Conservation (phyloP, 2,329 filamentous ascomycete genomes). For the Colletotrichum sp. region DNA sequence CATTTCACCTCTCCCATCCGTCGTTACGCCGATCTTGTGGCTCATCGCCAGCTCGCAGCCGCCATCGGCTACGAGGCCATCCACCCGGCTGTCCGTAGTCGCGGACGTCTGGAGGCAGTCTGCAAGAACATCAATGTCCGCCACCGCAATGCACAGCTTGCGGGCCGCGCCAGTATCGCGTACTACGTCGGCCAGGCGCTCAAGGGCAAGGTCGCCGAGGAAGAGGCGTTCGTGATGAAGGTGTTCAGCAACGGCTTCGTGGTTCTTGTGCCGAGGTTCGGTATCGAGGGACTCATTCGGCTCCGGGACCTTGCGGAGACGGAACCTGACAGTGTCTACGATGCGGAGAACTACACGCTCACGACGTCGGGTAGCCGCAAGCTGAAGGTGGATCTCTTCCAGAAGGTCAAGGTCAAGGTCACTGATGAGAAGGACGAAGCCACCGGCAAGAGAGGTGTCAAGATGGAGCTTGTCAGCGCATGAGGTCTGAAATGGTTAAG, state of each 20-base stretch:
- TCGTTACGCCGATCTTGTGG: no score
- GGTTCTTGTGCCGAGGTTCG: conserved; percentile 93
- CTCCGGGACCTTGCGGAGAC: conserved; percentile 81
- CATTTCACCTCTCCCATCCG: no score
- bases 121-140: conserved; percentile 99
- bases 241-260: conserved; percentile 98
- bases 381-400: conserved; percentile 80
- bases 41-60: conserved; percentile 91
- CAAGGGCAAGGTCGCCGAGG: conserved; percentile 75
- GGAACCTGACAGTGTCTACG: conserved; percentile 82
- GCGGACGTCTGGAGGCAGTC: conserved; percentile 86
- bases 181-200: conserved; percentile 98
- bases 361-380: conserved; percentile 60
- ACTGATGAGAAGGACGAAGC: conserved; percentile 92
- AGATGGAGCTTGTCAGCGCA: conserved; percentile 67
- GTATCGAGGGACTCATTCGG: conserved; percentile 90
- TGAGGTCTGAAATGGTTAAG: background rate
- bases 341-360: conserved; percentile 85
- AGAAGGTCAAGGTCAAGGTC: conserved; percentile 88
- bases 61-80: conserved; percentile 92
- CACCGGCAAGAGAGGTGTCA: conserved; percentile 94
- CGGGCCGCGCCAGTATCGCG: conserved; percentile 90
- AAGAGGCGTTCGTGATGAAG: conserved; percentile 96
- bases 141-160: conserved; percentile 96
- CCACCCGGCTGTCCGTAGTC: conserved; percentile 81